Conservation (phyloP, 306 rosid genomes). For the cucumber (Cucumis sativus) region DNA sequence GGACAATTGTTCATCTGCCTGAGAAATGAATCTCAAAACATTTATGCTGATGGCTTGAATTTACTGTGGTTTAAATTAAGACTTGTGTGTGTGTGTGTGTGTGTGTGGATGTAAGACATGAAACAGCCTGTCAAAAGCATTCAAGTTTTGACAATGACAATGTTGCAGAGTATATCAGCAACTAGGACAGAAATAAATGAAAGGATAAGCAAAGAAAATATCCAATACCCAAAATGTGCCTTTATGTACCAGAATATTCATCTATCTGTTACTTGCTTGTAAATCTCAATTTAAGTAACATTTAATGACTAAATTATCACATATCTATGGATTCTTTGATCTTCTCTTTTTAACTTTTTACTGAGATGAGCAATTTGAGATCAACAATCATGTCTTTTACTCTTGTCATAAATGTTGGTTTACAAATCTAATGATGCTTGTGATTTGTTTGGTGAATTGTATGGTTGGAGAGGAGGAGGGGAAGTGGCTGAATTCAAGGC, state of each 20-base stretch:
- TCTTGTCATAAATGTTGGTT: neutral
- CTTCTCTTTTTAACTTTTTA: neutral
- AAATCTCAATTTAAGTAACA: slow-evolving; percentile 5
- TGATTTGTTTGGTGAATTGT: neutral
- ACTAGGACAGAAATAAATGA: slow-evolving; percentile 10
- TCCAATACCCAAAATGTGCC: slow-evolving; percentile 7
- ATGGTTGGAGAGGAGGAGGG: slow-evolving; percentile 1
- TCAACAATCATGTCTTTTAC: neutral
- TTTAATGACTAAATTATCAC: neutral
- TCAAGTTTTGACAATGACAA: slow-evolving; percentile 11
- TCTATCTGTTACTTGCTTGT: neutral
- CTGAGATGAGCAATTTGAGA: neutral
- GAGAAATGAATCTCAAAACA: neutral
- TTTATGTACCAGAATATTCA: neutral
- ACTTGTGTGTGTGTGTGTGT: too few relatives aligned
- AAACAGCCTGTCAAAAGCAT: slow-evolving; percentile 11
- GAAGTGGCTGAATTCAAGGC: neutral
- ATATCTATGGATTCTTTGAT: neutral
- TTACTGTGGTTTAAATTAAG: neutral
- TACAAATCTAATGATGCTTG: neutral
- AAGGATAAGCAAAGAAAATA: slow-evolving; percentile 6
- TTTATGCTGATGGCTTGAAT: slow-evolving; percentile 1
- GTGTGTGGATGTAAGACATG: neutral
- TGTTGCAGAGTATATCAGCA: slow-evolving; percentile 13
- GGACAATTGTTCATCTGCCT: neutral